These are phyloP conservation scores for Bonia amplexicaulis DNA, from an alignment of 176 grass and related monocot species.

Conservation along the genomic window DNA sequence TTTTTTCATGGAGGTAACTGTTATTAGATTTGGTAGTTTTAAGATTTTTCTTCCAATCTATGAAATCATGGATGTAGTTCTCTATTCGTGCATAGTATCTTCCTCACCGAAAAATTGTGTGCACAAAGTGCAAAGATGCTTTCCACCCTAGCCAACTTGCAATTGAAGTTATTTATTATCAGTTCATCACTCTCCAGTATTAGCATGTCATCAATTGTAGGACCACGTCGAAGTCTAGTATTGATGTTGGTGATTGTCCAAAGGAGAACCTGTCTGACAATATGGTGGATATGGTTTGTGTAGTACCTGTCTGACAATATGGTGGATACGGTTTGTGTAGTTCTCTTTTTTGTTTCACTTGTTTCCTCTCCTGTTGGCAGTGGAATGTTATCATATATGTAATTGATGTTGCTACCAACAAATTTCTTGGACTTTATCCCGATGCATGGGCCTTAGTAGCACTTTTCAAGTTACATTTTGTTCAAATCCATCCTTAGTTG, in stretches of 20 bases:
- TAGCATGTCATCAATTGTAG: background rate
- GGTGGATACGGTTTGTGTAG: background rate
- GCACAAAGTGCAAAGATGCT: background rate
- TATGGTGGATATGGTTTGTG: background rate
- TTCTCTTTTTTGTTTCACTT: conserved; percentile 4
- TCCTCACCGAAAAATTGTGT: background rate
- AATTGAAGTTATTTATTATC: background rate
- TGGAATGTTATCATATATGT: background rate
- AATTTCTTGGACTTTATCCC: background rate
- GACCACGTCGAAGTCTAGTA: background rate
- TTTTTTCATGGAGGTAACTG: background rate
- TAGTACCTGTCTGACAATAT: no score
- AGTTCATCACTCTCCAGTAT: background rate
- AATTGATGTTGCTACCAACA: background rate
- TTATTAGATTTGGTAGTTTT: background rate
- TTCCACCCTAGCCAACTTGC: background rate
- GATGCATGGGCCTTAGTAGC: background rate
- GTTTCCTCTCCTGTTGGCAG: background rate
- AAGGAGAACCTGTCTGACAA: background rate
- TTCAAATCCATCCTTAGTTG: background rate
- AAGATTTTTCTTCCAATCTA: background rate
- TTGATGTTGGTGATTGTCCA: background rate
- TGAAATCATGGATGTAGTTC: background rate
- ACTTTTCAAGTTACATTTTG: background rate
- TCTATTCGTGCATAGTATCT: background rate